A percentile compares a stretch with the other conserved stretches of the same genome.
Evolutionary conservation across 768 basidiomycete genomes (phyloP).

Genomic region (Podaxis sp.): DNA sequence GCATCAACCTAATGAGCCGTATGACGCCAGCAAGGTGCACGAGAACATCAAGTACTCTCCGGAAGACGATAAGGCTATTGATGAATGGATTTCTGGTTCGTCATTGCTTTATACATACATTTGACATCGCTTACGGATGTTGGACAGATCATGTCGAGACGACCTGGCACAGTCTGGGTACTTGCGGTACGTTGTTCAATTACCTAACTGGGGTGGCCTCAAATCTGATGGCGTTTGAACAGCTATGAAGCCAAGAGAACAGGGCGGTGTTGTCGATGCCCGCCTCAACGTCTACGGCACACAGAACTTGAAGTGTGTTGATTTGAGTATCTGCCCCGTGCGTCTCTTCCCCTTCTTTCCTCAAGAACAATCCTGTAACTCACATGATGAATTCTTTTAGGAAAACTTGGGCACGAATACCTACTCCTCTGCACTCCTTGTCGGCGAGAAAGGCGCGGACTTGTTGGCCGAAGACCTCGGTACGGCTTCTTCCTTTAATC

Average conservation of each 20-base stretch:
- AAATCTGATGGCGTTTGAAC: neutral
- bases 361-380: neutral
- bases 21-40: constrained; percentile 55
- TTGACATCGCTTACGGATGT: constrained; percentile 24
- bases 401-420: constrained; percentile 75
- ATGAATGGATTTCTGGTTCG: constrained; percentile 61
- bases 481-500: constrained; percentile 23
- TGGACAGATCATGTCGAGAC: constrained; percentile 69
- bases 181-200: constrained; percentile 36
- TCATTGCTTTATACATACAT: neutral
- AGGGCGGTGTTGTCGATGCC: constrained; percentile 66
- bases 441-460: constrained; percentile 69
- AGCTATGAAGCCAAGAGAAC: constrained; percentile 67
- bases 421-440: constrained; percentile 67
- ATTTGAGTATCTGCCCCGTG: constrained; percentile 73
- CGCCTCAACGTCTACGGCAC: constrained; percentile 67
- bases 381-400: constrained; percentile 26
- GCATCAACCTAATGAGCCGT: constrained; percentile 47
- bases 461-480: constrained; percentile 65
- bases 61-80: constrained; percentile 72
- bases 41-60: constrained; percentile 64
- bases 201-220: neutral
- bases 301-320: constrained; percentile 64
- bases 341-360: constrained; percentile 20
- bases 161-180: constrained; percentile 73